Conservation (phyloP, 352 stramenopile genomes). For the Phytophthora capsici region DNA sequence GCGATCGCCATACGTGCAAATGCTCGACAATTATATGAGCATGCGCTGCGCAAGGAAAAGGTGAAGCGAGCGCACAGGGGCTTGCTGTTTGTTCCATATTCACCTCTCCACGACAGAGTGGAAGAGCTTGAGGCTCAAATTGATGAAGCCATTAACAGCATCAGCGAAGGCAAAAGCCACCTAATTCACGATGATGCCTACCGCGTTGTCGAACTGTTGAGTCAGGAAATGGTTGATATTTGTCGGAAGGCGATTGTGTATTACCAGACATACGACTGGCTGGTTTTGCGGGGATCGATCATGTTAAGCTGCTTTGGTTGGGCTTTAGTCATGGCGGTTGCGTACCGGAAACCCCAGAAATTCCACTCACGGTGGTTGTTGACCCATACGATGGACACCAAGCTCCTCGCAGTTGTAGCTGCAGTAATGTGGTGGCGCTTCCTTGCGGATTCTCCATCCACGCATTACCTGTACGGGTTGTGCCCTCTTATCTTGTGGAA, state of each 20-base stretch:
- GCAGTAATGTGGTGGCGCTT: conserved; percentile 47
- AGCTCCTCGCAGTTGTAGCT: conserved; percentile 17
- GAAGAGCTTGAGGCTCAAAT: conserved; percentile 38
- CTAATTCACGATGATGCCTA: conserved; percentile 32
- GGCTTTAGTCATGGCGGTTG: conserved; percentile 62
- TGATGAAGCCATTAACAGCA: conserved; percentile 21
- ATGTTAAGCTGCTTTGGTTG: conserved; percentile 74
- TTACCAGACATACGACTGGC: conserved; percentile 85
- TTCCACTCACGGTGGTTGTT: conserved; percentile 36
- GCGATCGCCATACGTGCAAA: conserved; percentile 70
- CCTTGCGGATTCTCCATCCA: conserved; percentile 66
- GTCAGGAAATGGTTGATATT: conserved; percentile 69
- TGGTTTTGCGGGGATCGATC: conserved; percentile 72
- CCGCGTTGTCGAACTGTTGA: conserved; percentile 48
- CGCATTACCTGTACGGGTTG: conserved; percentile 73
- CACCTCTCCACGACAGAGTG: conserved; percentile 43
- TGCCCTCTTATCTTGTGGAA: conserved; percentile 79
- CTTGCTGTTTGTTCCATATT: conserved; percentile 62
- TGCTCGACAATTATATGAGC: conserved; percentile 65
- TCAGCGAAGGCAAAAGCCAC: conserved; percentile 24
- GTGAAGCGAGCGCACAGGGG: conserved; percentile 62
- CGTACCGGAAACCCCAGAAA: conserved; percentile 45
- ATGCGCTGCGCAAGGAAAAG: conserved; percentile 65
- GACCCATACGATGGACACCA: conserved; percentile 14
- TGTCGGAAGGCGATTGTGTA: conserved; percentile 72